Evolutionary conservation across 306 rosid genomes (phyloP), one percentile per base, ranked within the genome.

Genomic region (Ormosia emarginata): DNA sequence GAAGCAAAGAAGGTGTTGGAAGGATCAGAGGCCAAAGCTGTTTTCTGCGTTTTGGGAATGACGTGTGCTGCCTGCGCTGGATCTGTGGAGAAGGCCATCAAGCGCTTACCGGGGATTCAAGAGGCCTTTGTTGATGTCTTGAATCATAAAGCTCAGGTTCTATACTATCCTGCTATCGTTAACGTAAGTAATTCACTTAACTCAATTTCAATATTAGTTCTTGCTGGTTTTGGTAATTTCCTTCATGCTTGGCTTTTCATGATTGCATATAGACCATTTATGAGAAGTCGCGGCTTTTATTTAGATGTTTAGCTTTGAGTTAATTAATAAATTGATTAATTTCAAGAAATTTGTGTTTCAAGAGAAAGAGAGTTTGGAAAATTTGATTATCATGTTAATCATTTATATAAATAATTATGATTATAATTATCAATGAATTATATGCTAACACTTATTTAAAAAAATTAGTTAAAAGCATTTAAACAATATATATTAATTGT

Each of bases 1-100:
- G 65, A 40, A 15, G 47, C 7, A 14, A 69, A 70, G 32, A 50
- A 70, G 37, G 47, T 9, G 30, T 37, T 8, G 4, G 71, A 56
- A 71, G 84, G 83, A 1, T 37, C 81, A 2, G 90, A 90, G 34
- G 81, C 63, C 0, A 90, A 73, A 88, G 92, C 87, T 17, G 87
- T 91, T 58, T 86, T 94, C 32, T 24, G 75, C 0, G 94, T 94
- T 14, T 4, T 34, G 37, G 97, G 97, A 53, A 91, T 94, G 95
- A 94, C 90, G 0, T 91, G 98, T 50, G 79, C 90, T n/a, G 97
- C 97, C 0, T 93, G 97, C 7, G 95, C 97, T 15, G 92, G 91
- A 32, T 91, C 94, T 0, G 87, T 93, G 0, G 97, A 94, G 80
- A 94, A 91, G 75, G 81, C 95, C 15, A 14, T 94, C 75, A 94